Evolutionary conservation across 1,284 basidiomycete genomes (phyloP), one percentile per base, ranked within the genome.

Genomic region (Rhizoctonia solani): DNA sequence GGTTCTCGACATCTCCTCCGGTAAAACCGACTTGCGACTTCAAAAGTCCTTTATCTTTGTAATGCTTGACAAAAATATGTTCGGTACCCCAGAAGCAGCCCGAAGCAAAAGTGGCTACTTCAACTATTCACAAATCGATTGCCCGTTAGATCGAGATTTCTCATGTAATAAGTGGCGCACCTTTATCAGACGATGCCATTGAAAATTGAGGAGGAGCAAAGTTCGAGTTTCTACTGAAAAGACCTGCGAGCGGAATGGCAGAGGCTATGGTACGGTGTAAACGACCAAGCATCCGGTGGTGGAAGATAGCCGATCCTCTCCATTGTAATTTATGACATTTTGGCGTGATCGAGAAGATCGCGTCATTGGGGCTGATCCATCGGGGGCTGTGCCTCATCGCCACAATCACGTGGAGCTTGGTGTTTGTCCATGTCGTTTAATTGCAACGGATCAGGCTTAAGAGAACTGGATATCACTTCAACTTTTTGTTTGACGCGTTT

Each of bases 21-120:
- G 89, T 93, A 76, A 91, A 95, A 1, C 93, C 93, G 0, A 93
- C 90, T 9, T 81, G 75, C 0, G 90, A 90, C 74, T 83, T 86
- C 71, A 93, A 77, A 56, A 75, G 69, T 14, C 74, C 74, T 30
- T 76, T 70, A 6, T 78, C 76, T 6, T 79, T 71, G 67, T 78
- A 74, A 32, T 70, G 67, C 41, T 70, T 70, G 68, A 92, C 76
- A 77, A 93, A 93, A 73, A 93, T 72, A 49, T 73, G 72, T 66
- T 72, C 70, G 16, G 70, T 74, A 13, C 74, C 72, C 72, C 73
- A 74, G 71, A 81, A 80, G 74, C 89, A 92, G n/a, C 84, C 92
- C 1, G 85, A 83, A 3, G 90, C 91, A 73, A 94, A 94, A 0
- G 86, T 90, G 1, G 90, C 89, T 53, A 85, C 78, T 74, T 90